A percentile compares a stretch with the other conserved stretches of the same genome.
Conservation (phyloP, 305 asterid species). For the Fraxinus floribunda region DNA sequence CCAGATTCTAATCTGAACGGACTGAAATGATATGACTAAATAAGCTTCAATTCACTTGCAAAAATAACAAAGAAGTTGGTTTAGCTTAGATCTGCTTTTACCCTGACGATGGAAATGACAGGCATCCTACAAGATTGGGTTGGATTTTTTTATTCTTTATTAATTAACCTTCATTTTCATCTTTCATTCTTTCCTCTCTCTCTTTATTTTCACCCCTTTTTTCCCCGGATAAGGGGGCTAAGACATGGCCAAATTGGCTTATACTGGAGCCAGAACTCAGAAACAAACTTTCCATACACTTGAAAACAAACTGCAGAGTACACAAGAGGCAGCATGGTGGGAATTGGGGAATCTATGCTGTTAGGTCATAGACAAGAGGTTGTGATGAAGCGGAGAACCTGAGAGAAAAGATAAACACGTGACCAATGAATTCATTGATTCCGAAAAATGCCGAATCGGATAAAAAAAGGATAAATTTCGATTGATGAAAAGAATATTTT, state of each 20-base stretch:
- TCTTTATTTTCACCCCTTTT: neutral
- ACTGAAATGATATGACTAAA: neutral
- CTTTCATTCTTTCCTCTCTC: neutral
- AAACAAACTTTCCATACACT: neutral
- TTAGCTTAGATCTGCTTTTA: neutral
- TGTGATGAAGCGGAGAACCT: neutral
- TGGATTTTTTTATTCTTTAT: neutral
- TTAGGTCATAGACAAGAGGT: neutral
- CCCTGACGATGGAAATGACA: neutral
- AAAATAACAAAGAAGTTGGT: neutral
- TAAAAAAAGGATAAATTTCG: neutral
- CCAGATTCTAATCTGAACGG: neutral
- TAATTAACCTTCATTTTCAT: neutral
- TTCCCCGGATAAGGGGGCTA: neutral
- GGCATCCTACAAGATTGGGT: neutral
- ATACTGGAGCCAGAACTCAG: neutral
- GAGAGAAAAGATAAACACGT: neutral
- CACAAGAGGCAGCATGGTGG: neutral
- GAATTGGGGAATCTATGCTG: neutral
- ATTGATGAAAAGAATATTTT: neutral
- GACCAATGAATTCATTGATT: neutral
- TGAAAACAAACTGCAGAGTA: neutral
- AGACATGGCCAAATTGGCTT: neutral
- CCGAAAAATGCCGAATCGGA: neutral
- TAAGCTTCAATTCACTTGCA: neutral